Conservation (phyloP, 2,329 filamentous ascomycete genomes). For the Diplodia scrobiculata region DNA sequence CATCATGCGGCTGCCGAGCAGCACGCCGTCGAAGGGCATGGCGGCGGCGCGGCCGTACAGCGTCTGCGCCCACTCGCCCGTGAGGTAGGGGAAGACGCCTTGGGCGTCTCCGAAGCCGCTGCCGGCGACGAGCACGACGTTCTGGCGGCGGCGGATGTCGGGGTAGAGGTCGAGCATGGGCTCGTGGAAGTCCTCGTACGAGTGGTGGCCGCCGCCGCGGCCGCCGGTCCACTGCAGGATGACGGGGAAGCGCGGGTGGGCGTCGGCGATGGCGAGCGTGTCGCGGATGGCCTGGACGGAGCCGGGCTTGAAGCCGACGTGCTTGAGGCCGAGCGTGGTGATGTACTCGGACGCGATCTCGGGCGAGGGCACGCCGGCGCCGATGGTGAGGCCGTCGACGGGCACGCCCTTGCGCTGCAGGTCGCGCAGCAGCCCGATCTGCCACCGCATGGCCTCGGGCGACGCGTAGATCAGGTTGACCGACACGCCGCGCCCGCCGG, state of each 20-base stretch:
- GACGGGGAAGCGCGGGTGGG: conserved; percentile 91
- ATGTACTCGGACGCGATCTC: conserved; percentile 95
- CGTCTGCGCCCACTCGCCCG: conserved; percentile 74
- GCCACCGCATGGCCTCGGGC: conserved; percentile 86
- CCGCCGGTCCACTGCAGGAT: conserved; percentile 94
- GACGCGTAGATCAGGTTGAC: conserved; percentile 92
- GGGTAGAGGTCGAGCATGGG: conserved; percentile 90
- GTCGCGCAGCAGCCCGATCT: conserved; percentile 79
- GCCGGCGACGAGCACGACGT: conserved; percentile 85
- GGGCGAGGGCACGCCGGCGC: conserved; percentile 89
- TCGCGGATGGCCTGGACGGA: conserved; percentile 84
- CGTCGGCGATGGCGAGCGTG: conserved; percentile 89
- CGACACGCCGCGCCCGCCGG: conserved; percentile 81
- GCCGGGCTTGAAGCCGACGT: conserved; percentile 92
- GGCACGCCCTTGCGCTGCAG: conserved; percentile 83
- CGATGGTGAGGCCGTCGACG: conserved; percentile 89
- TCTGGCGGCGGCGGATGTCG: conserved; percentile 79
- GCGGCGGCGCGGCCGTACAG: no score
- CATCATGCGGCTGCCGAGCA: conserved; percentile 94
- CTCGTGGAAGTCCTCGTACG: conserved; percentile 92
- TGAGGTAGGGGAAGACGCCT: conserved; percentile 90
- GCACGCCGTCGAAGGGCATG: conserved; percentile 91
- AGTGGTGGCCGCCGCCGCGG: conserved; percentile 90
- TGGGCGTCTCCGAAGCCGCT: conserved; percentile 89
- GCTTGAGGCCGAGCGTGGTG: conserved; percentile 78